These are phyloP conservation scores for Phycomyces blakesleeanus DNA, from an alignment of 192 early-diverging fungal genomes.

Conservation along the genomic window DNA sequence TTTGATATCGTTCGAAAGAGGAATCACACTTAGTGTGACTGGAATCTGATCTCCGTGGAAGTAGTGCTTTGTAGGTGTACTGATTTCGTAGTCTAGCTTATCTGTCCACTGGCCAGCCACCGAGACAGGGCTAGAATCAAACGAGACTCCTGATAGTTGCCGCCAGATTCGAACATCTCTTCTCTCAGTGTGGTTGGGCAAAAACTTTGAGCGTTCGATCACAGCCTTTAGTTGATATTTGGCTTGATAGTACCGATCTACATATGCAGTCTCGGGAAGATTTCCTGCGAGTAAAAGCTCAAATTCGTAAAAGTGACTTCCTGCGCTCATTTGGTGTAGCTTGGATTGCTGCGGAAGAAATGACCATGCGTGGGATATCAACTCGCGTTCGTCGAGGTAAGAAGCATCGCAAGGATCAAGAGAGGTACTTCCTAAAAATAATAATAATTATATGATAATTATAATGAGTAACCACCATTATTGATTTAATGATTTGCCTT, in stretches of 20 bases:
- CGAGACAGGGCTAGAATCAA: slow-evolving; percentile 42
- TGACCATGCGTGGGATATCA: slow-evolving; percentile 48
- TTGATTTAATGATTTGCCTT: not conserved
- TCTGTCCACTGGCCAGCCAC: slow-evolving; percentile 50
- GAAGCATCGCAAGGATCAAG: too few relatives aligned
- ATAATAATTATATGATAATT: too few relatives aligned
- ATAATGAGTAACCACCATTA: too few relatives aligned
- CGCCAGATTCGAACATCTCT: slow-evolving; percentile 42
- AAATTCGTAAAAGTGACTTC: slow-evolving; percentile 44
- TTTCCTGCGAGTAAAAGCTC: slow-evolving; percentile 52
- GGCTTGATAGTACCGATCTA: slow-evolving; percentile 43
- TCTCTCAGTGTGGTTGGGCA: slow-evolving; percentile 38
- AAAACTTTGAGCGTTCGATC: slow-evolving; percentile 51
- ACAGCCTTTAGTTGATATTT: slow-evolving; percentile 50
- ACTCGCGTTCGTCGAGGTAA: slow-evolving; percentile 27
- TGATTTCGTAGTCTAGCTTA: slow-evolving; percentile 52
- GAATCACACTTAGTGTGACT: slow-evolving; percentile 40
- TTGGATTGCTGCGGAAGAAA: slow-evolving; percentile 44
- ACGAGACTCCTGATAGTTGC: slow-evolving; percentile 34
- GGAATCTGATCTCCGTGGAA: slow-evolving; percentile 51
- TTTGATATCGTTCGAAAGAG: slow-evolving; percentile 38
- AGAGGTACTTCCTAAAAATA: too few relatives aligned
- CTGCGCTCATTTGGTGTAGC: slow-evolving; percentile 26
- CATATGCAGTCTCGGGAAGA: slow-evolving; percentile 54
- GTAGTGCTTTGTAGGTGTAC: slow-evolving; percentile 49